phyloP scores from a whole-genome alignment of 108 stramenopile genomes.

The Cyclotella baltica region DNA sequence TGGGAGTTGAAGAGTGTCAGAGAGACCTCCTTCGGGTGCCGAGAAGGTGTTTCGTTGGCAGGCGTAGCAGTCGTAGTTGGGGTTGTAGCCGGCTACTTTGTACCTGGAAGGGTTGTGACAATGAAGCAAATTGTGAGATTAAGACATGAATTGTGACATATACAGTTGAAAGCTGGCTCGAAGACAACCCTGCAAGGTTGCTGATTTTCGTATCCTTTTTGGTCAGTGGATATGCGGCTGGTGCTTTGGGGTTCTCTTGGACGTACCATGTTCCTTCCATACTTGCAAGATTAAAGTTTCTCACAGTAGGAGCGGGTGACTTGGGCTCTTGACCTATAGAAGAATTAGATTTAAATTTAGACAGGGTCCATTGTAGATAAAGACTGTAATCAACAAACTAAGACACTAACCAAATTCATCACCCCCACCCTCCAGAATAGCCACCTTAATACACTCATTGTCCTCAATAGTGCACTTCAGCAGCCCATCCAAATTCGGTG shows the following conservation, averaged over 20 bases:
- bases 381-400: neutral
- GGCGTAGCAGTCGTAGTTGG: conserved; percentile 98
- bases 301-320: conserved; percentile 81
- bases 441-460: conserved; percentile 97
- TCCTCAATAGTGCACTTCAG: conserved; percentile 97
- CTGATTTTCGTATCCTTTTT: too few relatives aligned
- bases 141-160: neutral
- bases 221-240: too few relatives aligned
- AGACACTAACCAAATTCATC: conserved; percentile 67
- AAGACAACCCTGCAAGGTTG: neutral
- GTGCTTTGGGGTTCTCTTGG: too few relatives aligned
- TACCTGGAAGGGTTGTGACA: conserved; percentile 41
- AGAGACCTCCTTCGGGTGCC: conserved; percentile 46
- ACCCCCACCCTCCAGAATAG: conserved; percentile 89
- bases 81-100: conserved; percentile 96
- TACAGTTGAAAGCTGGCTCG: neutral
- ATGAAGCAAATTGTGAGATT: neutral
- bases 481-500: conserved; percentile 88
- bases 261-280: conserved; percentile 91
- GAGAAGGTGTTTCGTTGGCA: conserved; percentile 97
- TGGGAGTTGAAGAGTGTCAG: conserved; percentile 23
- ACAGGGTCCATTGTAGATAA: neutral
- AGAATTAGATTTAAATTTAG: neutral
- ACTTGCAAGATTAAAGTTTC: conserved; percentile 77
- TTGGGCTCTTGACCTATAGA: conserved; percentile 59